A percentile compares a stretch with the other conserved stretches of the same genome.
These are phyloP conservation scores for Calocybe cyanea DNA, from an alignment of 768 basidiomycete species.

Conservation along the genomic window DNA sequence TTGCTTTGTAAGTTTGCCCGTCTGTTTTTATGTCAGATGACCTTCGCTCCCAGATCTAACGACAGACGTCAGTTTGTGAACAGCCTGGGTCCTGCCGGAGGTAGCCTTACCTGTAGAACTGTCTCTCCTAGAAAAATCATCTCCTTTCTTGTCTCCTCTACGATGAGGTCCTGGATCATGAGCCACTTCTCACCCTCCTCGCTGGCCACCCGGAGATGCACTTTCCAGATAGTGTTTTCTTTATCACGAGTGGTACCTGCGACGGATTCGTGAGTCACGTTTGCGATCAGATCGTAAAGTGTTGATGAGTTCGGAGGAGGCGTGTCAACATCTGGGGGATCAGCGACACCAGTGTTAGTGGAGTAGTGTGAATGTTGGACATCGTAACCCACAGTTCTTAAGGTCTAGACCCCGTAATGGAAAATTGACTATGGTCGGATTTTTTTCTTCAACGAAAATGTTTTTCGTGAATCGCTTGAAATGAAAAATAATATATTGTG, in stretches of 20 bases:
- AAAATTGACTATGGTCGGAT: constrained; percentile 98
- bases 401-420: constrained; percentile 92
- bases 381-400: constrained; percentile 68
- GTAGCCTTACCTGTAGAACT: constrained; percentile 74
- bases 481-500: constrained; percentile 90
- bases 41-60: constrained; percentile 64
- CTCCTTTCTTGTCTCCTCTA: constrained; percentile 93
- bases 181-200: constrained; percentile 92
- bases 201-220: constrained; percentile 72
- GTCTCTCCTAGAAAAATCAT: constrained; percentile 98
- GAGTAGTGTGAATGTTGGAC: constrained; percentile 15
- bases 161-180: constrained; percentile 93
- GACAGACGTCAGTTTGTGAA: constrained; percentile 11
- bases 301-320: constrained; percentile 56
- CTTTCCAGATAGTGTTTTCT: constrained; percentile 90
- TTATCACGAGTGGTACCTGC: constrained; percentile 95
- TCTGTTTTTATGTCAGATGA: constrained; percentile 22
- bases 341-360: constrained; percentile 20
- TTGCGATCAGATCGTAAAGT: constrained; percentile 91
- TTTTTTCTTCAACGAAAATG: constrained; percentile 95
- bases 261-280: constrained; percentile 92
- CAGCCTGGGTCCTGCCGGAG: constrained; percentile 4
- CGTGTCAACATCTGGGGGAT: constrained; percentile 69
- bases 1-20: constrained; percentile 18
- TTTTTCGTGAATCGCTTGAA: constrained; percentile 98